These are phyloP conservation scores for Gossypium gossypioides DNA, from an alignment of 441 rosid genomes.

Conservation along the genomic window DNA sequence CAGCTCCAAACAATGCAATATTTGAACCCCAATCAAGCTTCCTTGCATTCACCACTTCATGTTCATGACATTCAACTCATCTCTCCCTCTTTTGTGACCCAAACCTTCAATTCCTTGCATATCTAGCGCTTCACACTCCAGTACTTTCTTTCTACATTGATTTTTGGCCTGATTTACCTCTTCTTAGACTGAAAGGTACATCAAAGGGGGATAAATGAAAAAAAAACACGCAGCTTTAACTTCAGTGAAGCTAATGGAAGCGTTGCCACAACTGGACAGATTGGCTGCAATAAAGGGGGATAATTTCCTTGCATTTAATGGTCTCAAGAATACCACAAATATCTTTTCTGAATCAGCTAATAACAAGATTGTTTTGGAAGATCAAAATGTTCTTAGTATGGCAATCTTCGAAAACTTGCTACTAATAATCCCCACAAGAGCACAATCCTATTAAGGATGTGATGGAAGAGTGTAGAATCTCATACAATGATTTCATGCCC, in stretches of 20 bases:
- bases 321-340: neutral
- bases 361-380: neutral
- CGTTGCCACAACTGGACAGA: no score
- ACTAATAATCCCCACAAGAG: conserved; percentile 45
- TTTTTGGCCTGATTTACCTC: no score
- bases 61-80: neutral
- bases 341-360: neutral
- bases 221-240: no score
- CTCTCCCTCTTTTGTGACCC: neutral
- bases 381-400: neutral
- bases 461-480: conserved; percentile 48
- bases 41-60: neutral
- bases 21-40: neutral
- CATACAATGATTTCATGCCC: conserved; percentile 38
- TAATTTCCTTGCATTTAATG: neutral
- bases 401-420: neutral
- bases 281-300: no score
- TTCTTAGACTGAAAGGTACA: no score
- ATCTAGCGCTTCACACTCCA: neutral
- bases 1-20: neutral
- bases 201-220: no score
- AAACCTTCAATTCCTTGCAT: conserved; percentile 2
- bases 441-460: conserved; percentile 41
- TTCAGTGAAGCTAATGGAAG: no score
- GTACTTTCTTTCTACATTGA: neutral